Base-by-base conservation (phyloP, 768 basidiomycete species). In the Botryobasidium botryosum region DNA sequence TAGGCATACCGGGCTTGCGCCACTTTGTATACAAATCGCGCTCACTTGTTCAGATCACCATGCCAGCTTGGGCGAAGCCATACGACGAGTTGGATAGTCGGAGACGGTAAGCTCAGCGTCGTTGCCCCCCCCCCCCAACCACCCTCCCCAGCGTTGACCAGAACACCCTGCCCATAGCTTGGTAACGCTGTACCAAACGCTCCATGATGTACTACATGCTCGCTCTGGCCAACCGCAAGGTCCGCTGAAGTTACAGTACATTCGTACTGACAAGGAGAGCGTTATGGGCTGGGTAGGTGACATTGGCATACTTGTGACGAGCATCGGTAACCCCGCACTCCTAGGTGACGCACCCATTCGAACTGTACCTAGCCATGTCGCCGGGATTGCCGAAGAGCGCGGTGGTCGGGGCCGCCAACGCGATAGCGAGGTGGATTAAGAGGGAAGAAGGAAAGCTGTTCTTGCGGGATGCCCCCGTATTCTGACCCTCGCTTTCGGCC, bases 21-120 rank as follows among this genome's bases (percentile, higher is more conserved):
- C 94, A 99, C 59, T 99, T 96, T 57, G 63, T 96, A 39, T 97
- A 96, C 67, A 96, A 96, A 63, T 86, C 84, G 7, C 70, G 86
- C 10, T 65, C 72, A 5, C 75, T 85, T 53, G 90, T 99, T 17
- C 94, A 99, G 57, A 70, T 92, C 28, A 94, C 91, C 0, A 62
- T 69, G 50, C 90, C 94, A 3, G 58, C 61, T n/a, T 91, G 79
- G 59, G 86, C 90, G 56, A 84, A 83, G 15, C 83, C 82, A 5
- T 92, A 94, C 53, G 74, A 79, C 35, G 66, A 64, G 27, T 51
- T 64, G 0, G 66, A 71, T 33, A 76, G 78, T 48, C 68, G 66
- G 44, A 66, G 74, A 49, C 69, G 85, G 79, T 78, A 49, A 35
- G 64, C 36, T 27, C 23, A 35, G 17, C 27, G 28, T 27, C 21